These are phyloP conservation scores for Mortierella sp. DNA, from an alignment of 371 early-diverging fungal genomes.

Conservation along the genomic window DNA sequence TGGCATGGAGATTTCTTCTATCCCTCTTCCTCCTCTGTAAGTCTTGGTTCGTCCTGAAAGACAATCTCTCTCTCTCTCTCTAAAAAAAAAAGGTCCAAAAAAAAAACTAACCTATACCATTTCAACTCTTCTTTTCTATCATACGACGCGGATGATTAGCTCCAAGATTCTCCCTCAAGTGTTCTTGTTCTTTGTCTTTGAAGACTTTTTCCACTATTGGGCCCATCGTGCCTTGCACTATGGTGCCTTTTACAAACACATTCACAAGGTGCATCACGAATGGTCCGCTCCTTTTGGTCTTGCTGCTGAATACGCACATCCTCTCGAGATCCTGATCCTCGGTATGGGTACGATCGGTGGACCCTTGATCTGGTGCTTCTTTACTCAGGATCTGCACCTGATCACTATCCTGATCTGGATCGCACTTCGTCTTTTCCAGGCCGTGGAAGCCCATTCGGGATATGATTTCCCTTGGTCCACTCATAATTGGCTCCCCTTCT, in stretches of 20 bases:
- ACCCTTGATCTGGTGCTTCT: conserved; percentile 71
- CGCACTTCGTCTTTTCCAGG: conserved; percentile 77
- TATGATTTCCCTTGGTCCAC: conserved; percentile 95
- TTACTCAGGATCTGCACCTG: conserved; percentile 74
- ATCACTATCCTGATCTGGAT: conserved; percentile 87
- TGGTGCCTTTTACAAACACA: conserved; percentile 86
- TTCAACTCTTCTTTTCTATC: conserved; percentile 56
- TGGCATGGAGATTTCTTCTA: conserved; percentile 83
- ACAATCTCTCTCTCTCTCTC: neutral
- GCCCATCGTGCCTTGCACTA: conserved; percentile 90
- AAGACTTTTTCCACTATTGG: conserved; percentile 86
- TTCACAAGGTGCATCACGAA: conserved; percentile 96
- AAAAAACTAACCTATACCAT: conserved; percentile 68
- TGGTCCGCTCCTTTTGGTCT: conserved; percentile 92
- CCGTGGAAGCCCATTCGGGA: conserved; percentile 94
- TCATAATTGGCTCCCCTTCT: conserved; percentile 80
- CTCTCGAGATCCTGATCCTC: conserved; percentile 81
- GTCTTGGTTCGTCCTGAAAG: conserved; percentile 21
- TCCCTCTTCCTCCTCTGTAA: conserved; percentile 87
- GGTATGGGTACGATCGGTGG: conserved; percentile 82
- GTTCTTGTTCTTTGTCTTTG: conserved; percentile 81
- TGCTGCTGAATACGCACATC: conserved; percentile 89
- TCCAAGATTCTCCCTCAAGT: conserved; percentile 58
- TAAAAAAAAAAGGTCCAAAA: neutral
- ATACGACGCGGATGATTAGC: conserved; percentile 1